These are phyloP conservation scores for Penicillium arizonense DNA, from an alignment of 495 filamentous ascomycete genomes.

Conservation along the genomic window DNA sequence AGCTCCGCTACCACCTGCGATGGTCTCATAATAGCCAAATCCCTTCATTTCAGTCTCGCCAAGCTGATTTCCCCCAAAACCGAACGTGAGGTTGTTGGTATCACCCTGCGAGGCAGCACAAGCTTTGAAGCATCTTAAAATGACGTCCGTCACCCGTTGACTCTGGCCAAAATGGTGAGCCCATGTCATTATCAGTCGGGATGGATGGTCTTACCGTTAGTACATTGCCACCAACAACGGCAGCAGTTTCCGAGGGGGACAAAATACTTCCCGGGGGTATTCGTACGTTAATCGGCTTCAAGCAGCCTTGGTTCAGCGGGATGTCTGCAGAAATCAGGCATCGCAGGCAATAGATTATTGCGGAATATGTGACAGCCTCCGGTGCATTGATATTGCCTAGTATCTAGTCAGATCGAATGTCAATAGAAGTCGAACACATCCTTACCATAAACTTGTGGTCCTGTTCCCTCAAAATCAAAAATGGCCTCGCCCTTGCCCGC, in stretches of 20 bases:
- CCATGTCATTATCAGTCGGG: background rate
- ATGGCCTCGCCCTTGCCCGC: conserved; percentile 77
- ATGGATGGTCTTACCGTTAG: conserved; percentile 49
- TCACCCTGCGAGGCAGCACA: conserved; percentile 85
- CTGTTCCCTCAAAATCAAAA: conserved; percentile 84
- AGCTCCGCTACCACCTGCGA: conserved; percentile 84
- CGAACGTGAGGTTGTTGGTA: conserved; percentile 70
- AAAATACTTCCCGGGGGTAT: conserved; percentile 80
- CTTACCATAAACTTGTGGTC: conserved; percentile 77
- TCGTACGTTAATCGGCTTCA: conserved; percentile 76
- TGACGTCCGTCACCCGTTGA: conserved; percentile 87
- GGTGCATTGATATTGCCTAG: conserved; percentile 89
- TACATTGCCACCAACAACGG: conserved; percentile 89
- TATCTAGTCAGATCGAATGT: background rate
- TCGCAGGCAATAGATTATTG: conserved; percentile 91
- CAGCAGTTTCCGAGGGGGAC: conserved; percentile 72
- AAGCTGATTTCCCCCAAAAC: conserved; percentile 34
- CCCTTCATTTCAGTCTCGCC: conserved; percentile 41
- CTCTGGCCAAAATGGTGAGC: conserved; percentile 5
- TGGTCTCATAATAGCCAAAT: conserved; percentile 94
- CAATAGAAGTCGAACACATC: background rate
- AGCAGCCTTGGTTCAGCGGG: conserved; percentile 91
- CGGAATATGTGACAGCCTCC: conserved; percentile 83
- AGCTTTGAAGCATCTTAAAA: conserved; percentile 80
- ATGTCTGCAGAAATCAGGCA: conserved; percentile 89